These are phyloP conservation scores for Gymnopus androsaceus DNA, from an alignment of 1,284 basidiomycete species.

Conservation along the genomic window DNA sequence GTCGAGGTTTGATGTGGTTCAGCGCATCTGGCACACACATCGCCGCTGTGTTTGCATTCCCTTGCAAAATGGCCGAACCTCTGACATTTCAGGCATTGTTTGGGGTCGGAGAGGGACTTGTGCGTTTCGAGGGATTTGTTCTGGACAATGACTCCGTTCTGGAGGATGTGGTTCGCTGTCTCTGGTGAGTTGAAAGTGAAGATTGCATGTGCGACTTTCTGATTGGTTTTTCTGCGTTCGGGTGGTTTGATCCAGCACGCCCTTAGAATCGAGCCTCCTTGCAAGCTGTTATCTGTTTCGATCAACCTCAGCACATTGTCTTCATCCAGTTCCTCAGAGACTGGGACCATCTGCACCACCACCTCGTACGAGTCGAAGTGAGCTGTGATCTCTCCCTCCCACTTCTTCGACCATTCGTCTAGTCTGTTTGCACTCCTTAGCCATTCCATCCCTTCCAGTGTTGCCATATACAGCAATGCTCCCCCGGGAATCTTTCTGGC, in stretches of 20 bases:
- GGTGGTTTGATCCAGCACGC: background rate
- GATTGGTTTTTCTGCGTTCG: background rate
- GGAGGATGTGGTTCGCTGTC: background rate
- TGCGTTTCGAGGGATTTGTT: background rate
- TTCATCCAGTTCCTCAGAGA: too few species aligned
- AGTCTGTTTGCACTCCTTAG: too few species aligned
- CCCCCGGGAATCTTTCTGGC: too few species aligned
- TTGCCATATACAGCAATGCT: too few species aligned
- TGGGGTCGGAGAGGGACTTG: slow-evolving; percentile 6
- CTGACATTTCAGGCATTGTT: slow-evolving; percentile 14
- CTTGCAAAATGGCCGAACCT: background rate
- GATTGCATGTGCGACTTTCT: slow-evolving; percentile 4
- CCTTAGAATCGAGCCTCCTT: background rate
- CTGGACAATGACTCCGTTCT: slow-evolving; percentile 9
- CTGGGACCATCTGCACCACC: too few species aligned
- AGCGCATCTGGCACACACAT: slow-evolving; percentile 17
- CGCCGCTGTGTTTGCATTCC: background rate
- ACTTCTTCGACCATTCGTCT: too few species aligned
- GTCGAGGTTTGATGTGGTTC: slow-evolving; percentile 8
- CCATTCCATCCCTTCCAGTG: too few species aligned
- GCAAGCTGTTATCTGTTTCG: too few species aligned
- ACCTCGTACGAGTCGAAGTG: too few species aligned
- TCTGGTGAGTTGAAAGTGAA: background rate
- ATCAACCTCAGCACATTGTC: too few species aligned
- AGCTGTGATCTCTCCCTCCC: too few species aligned